phyloP scores from a whole-genome alignment of 352 stramenopile species.

The Phytopythium oedochilum region DNA sequence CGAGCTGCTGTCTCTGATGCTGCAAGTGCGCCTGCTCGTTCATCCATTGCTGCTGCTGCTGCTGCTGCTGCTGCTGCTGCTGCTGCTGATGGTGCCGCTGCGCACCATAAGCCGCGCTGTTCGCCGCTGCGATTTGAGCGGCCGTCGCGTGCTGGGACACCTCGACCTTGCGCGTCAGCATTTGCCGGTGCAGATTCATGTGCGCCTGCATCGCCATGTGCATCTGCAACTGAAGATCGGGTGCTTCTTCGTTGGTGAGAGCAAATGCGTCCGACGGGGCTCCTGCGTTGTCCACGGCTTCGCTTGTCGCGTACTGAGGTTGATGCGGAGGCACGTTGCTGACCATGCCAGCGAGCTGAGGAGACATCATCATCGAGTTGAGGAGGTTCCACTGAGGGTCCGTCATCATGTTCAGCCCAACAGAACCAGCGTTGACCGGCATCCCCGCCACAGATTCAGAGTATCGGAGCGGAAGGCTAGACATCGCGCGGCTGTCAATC shows the following conservation, averaged over 20 bases:
- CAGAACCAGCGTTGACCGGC: background rate
- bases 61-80: slow-evolving; percentile 16
- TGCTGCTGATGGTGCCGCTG: slow-evolving; percentile 13
- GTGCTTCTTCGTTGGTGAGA: slow-evolving; percentile 43
- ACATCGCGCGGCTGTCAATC: background rate
- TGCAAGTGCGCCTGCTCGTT: slow-evolving; percentile 17
- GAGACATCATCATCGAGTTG: slow-evolving; percentile 77
- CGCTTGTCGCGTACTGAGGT: slow-evolving; percentile 16
- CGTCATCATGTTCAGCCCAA: slow-evolving; percentile 33
- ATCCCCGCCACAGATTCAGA: background rate
- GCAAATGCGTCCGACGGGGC: slow-evolving; percentile 37
- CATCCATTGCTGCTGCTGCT: slow-evolving; percentile 9
- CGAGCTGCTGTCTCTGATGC: slow-evolving; percentile 11
- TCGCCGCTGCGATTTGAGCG: slow-evolving; percentile 13
- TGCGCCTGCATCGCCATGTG: slow-evolving; percentile 85
- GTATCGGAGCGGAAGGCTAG: background rate
- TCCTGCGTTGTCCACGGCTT: slow-evolving; percentile 19
- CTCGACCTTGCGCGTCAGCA: slow-evolving; percentile 83
- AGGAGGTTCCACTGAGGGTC: slow-evolving; percentile 80
- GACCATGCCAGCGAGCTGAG: slow-evolving; percentile 42
- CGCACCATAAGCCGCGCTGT: slow-evolving; percentile 3
- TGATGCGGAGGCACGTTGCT: slow-evolving; percentile 16
- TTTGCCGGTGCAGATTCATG: slow-evolving; percentile 86
- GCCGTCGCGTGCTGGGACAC: slow-evolving; percentile 49
- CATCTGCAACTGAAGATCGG: slow-evolving; percentile 78